Percentiles rank a stretch among this genome's conserved stretches.
Conservation (phyloP, 441 rosid species). For the Euphorbia schlechtendalii region DNA sequence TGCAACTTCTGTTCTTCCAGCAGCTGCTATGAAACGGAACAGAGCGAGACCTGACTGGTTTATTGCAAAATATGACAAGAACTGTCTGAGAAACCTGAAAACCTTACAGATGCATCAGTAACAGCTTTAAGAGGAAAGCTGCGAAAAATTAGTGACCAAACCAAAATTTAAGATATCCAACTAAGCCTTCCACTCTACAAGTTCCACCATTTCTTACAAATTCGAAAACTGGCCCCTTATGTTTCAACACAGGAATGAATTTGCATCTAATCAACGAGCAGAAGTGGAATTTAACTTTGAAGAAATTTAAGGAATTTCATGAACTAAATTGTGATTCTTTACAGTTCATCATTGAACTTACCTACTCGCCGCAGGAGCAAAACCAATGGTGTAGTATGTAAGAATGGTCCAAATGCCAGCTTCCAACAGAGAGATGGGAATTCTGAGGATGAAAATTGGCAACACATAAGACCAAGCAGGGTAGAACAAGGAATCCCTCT, state of each 20-base stretch:
- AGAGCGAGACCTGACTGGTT: conserved; percentile 62
- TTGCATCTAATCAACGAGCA: too few species aligned
- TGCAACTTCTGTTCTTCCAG: conserved; percentile 52
- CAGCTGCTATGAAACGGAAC: conserved; percentile 56
- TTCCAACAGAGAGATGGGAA: conserved; percentile 52
- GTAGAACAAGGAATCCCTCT: conserved; percentile 56
- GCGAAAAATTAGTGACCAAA: too few species aligned
- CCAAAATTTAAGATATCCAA: too few species aligned
- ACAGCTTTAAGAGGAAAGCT: too few species aligned
- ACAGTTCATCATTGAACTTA: conserved; percentile 10
- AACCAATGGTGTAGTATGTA: conserved; percentile 65
- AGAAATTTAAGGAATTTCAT: too few species aligned
- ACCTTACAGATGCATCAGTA: not conserved
- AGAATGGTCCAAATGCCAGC: conserved; percentile 57
- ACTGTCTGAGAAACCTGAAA: conserved; percentile 55
- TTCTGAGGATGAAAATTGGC: conserved; percentile 53
- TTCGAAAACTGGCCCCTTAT: too few species aligned
- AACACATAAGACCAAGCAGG: too few species aligned
- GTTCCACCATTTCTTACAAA: too few species aligned
- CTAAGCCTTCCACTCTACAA: too few species aligned
- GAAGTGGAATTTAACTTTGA: too few species aligned
- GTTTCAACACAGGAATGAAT: too few species aligned
- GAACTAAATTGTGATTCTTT: too few species aligned
- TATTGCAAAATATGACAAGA: conserved; percentile 43
- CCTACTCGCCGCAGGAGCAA: conserved; percentile 60